Conservation (phyloP, 495 filamentous ascomycete species). For the Penicillium mononematosum region DNA sequence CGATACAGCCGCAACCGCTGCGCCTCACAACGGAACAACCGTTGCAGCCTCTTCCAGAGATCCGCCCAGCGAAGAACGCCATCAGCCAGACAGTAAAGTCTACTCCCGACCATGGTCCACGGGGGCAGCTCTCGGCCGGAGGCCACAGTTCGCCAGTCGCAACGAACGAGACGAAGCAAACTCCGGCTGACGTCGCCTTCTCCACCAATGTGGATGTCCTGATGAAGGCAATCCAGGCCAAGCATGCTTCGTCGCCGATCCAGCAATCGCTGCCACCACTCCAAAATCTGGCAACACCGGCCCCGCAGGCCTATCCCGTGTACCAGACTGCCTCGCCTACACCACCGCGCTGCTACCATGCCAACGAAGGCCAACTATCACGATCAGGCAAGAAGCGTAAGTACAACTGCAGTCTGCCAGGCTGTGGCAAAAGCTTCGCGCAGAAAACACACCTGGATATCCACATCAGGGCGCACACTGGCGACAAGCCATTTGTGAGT, state of each 20-base stretch:
- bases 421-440: conserved; percentile 78
- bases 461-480: conserved; percentile 85
- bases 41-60: conserved; percentile 37
- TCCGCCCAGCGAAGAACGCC: conserved; percentile 45
- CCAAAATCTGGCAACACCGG: conserved; percentile 34
- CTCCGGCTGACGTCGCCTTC: conserved; percentile 56
- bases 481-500: conserved; percentile 87
- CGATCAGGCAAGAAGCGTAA: conserved; percentile 45
- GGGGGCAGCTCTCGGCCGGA: conserved; percentile 9
- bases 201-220: conserved; percentile 83
- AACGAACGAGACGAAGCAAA: conserved; percentile 17
- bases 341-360: conserved; percentile 26
- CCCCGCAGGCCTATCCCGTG: conserved; percentile 28
- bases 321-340: conserved; percentile 23
- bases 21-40: conserved; percentile 37
- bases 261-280: conserved; percentile 38
- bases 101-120: conserved; percentile 18
- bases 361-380: conserved; percentile 32
- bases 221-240: conserved; percentile 88
- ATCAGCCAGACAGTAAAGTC: conserved; percentile 32
- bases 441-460: conserved; percentile 96
- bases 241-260: conserved; percentile 36
- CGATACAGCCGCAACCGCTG: conserved; percentile 28
- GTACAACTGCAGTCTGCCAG: conserved; percentile 71
- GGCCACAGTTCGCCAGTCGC: conserved; percentile 9